These are phyloP conservation scores for Fennellomyces sp. DNA, from an alignment of 371 early-diverging fungal genomes.

Conservation along the genomic window DNA sequence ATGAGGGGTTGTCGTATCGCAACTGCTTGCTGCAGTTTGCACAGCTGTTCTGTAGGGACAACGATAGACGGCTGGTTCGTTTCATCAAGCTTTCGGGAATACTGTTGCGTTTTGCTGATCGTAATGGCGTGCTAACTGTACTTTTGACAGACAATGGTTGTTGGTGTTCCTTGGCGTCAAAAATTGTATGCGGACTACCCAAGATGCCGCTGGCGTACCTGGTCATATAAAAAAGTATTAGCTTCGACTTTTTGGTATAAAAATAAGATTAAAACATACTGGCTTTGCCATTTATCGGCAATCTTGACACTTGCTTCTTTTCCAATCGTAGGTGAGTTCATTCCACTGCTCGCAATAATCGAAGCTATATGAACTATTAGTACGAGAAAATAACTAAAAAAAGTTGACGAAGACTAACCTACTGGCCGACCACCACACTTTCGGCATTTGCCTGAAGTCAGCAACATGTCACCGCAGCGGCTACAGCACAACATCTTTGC, in stretches of 20 bases:
- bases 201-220: constrained; percentile 51
- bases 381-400: not conserved
- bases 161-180: constrained; percentile 14
- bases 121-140: constrained; percentile 22
- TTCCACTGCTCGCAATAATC: constrained; percentile 33
- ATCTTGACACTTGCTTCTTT: constrained; percentile 32
- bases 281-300: constrained; percentile 48
- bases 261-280: constrained; percentile 23
- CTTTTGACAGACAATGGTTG: constrained; percentile 6
- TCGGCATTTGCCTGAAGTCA: constrained; percentile 54
- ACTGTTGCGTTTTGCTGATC: constrained; percentile 22
- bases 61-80: constrained; percentile 9
- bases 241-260: no score
- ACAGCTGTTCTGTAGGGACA: constrained; percentile 23
- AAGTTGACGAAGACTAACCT: no score
- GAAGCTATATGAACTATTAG: constrained; percentile 36
- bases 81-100: constrained; percentile 8
- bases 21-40: constrained; percentile 20
- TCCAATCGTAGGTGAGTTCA: constrained; percentile 21
- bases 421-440: constrained; percentile 64
- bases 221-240: not conserved
- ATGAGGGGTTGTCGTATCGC: constrained; percentile 20
- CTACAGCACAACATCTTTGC: constrained; percentile 59
- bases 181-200: constrained; percentile 13
- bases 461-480: constrained; percentile 61